Evolutionary conservation across 116 monocot genomes (phyloP).

Genomic region (Iris pallida): DNA sequence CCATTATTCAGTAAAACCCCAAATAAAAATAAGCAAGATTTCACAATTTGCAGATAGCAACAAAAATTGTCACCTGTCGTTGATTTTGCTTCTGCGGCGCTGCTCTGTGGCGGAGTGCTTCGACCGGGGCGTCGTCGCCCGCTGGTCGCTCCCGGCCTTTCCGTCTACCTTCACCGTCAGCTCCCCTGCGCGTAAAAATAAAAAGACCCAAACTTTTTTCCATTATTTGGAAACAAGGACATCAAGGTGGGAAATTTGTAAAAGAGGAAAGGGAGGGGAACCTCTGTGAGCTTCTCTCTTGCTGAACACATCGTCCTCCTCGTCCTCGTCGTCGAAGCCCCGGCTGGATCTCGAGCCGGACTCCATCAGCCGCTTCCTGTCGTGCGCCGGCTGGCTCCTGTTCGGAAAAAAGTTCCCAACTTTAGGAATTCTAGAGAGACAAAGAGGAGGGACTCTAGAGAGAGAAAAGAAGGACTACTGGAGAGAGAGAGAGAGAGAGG

Average conservation of each 20-base stretch:
- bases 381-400: not conserved
- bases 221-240: not conserved
- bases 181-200: conserved; percentile 6
- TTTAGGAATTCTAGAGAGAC: no score
- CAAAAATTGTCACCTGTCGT: conserved; percentile 42
- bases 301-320: conserved; percentile 17
- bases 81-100: conserved; percentile 83
- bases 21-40: not conserved
- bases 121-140: conserved; percentile 56
- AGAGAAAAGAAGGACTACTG: not conserved
- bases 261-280: not conserved
- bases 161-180: conserved; percentile 30
- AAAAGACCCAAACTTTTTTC: conserved; percentile 4
- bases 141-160: conserved; percentile 37
- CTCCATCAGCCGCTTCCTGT: conserved; percentile 15
- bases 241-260: no score
- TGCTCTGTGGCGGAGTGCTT: conserved; percentile 94
- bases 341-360: conserved; percentile 12
- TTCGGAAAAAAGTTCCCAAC: not conserved
- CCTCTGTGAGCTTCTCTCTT: conserved; percentile 11
- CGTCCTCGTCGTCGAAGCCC: conserved; percentile 17
- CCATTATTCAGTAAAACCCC: not conserved
- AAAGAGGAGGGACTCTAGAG: not conserved
- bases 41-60: not conserved
- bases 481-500: not conserved